Percentiles rank a stretch among this genome's conserved stretches.
Evolutionary conservation across 2,329 filamentous ascomycete genomes (phyloP).

Genomic region (Pezizomycotina sp.): DNA sequence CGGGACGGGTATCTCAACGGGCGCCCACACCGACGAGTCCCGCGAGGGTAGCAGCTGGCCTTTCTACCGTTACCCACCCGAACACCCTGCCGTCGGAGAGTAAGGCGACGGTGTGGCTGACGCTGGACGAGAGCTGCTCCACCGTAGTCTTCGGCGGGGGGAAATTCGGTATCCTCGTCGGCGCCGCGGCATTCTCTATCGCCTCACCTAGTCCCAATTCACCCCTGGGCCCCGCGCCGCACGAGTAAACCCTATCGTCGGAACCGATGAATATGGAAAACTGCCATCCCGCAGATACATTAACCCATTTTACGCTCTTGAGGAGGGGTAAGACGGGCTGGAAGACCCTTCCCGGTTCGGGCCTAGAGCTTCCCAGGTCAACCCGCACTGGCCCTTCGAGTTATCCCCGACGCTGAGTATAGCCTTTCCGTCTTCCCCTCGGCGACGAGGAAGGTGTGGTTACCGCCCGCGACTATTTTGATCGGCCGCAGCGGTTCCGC

Average conservation of each 20-base stretch:
- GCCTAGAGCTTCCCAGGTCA: slow-evolving; percentile 4
- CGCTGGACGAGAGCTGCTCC: slow-evolving; percentile 50
- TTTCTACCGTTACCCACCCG: slow-evolving; percentile 76
- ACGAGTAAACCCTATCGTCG: slow-evolving; percentile 41
- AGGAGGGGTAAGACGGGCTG: slow-evolving; percentile 8
- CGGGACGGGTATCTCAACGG: slow-evolving; percentile 42
- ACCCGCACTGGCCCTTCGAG: slow-evolving; percentile 32
- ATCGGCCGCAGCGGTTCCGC: slow-evolving; percentile 22
- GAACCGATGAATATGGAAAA: slow-evolving; percentile 46
- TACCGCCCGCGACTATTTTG: slow-evolving; percentile 51
- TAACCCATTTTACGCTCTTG: slow-evolving; percentile 18
- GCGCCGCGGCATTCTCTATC: slow-evolving; percentile 34
- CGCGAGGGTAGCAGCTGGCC: slow-evolving; percentile 53
- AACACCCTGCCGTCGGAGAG: slow-evolving; percentile 60
- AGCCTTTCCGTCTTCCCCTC: slow-evolving; percentile 20
- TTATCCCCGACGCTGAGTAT: slow-evolving; percentile 47
- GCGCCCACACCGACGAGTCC: slow-evolving; percentile 38
- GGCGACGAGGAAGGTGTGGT: slow-evolving; percentile 66
- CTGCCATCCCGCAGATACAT: slow-evolving; percentile 63
- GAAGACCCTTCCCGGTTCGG: slow-evolving; percentile 23
- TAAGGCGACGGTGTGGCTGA: slow-evolving; percentile 61
- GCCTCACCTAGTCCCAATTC: slow-evolving; percentile 48
- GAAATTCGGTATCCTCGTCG: slow-evolving; percentile 43
- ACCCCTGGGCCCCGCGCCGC: slow-evolving; percentile 52
- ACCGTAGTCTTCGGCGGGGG: slow-evolving; percentile 45